Base-by-base conservation (phyloP, 352 stramenopile genomes). In the Pythium guiyangense region DNA sequence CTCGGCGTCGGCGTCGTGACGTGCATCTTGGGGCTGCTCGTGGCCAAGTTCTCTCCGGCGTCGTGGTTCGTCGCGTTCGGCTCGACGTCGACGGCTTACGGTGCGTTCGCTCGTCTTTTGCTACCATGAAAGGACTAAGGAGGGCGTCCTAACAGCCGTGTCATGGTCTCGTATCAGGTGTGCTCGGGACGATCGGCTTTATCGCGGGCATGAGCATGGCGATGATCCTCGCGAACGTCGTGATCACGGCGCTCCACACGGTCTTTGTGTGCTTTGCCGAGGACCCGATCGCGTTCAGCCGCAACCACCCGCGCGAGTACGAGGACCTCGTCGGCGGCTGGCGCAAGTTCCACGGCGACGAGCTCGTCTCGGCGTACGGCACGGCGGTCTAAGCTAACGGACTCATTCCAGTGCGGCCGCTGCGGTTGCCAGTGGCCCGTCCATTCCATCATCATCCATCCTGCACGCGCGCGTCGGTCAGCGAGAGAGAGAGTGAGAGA, bases 231-330 rank as follows among this genome's bases (percentile, higher is more conserved):
- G 80, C 84, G 27, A 86, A 91, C 57, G 78, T 94, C 47, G 74
- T 94, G 46, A 87, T 92, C 51, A 86, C 84, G 26, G 79, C 80
- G 54, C 77, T 94, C 6, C 84, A 94, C 72, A 94, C 84, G 35
- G 69, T 94, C 20, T 94, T 94, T 62, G 84, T 94, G 46, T 94
- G 84, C 67, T 94, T 94, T 64, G 84, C 84, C 25, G 84, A 94
- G 74, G 84, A 94, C 45, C 84, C 84, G 25, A 78, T 90, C 20
- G 79, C 82, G 45, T 87, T 94, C 46, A 90, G 80, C 56, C 82
- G 81, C 64, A 88, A 91, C 63, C 84, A 94, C 60, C 84, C 82
- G 29, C 70, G 78, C 43, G 79, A 92, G 59, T 94, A 94, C 67
- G 77, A 92, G 39, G 71, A 77, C 4, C 69, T 94, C 35, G 80